Percentiles rank a stretch among this genome's conserved stretches.
These are phyloP conservation scores for Fusarium bactridioides DNA, from an alignment of 2,329 filamentous ascomycete genomes.

Conservation along the genomic window DNA sequence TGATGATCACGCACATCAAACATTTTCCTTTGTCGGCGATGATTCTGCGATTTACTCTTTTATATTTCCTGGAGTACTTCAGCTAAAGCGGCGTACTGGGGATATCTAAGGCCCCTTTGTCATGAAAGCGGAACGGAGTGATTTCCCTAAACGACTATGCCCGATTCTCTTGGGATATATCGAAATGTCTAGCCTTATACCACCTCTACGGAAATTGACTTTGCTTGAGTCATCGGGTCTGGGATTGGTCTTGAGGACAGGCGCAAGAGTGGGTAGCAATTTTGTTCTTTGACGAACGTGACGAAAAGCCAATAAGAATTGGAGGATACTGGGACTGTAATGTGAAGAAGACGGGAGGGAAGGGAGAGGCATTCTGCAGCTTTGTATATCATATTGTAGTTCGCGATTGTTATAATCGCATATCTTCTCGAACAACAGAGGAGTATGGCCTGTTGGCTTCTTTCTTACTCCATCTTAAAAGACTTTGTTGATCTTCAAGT, in stretches of 20 bases:
- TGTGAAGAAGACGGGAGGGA: constrained; percentile 25
- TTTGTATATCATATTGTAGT: constrained; percentile 43
- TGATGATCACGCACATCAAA: constrained; percentile 24
- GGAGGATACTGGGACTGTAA: constrained; percentile 26
- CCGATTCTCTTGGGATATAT: constrained; percentile 11
- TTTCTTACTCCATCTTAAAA: constrained; percentile 19
- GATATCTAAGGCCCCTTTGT: constrained; percentile 1
- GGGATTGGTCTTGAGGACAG: constrained; percentile 8
- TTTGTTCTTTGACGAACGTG: constrained; percentile 34
- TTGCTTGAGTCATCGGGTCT: constrained; percentile 13
- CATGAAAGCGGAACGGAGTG: constrained; percentile 10
- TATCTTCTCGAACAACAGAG: constrained; percentile 20
- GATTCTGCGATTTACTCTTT: constrained; percentile 23
- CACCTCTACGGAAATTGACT: constrained; percentile 21
- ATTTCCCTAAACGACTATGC: constrained; percentile 18
- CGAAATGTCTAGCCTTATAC: constrained; percentile 20
- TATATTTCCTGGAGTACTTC: constrained; percentile 20
- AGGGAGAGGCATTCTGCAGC: constrained; percentile 19
- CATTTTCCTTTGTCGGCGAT: constrained; percentile 40
- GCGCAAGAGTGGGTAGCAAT: constrained; percentile 13
- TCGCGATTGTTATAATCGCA: constrained; percentile 36
- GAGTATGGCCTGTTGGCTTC: constrained; percentile 26
- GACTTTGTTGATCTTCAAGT: constrained; percentile 10
- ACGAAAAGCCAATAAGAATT: constrained; percentile 32
- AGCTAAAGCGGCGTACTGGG: constrained; percentile 20